Conservation (phyloP, 495 filamentous ascomycete genomes). For the Hypoxylon intermedium region DNA sequence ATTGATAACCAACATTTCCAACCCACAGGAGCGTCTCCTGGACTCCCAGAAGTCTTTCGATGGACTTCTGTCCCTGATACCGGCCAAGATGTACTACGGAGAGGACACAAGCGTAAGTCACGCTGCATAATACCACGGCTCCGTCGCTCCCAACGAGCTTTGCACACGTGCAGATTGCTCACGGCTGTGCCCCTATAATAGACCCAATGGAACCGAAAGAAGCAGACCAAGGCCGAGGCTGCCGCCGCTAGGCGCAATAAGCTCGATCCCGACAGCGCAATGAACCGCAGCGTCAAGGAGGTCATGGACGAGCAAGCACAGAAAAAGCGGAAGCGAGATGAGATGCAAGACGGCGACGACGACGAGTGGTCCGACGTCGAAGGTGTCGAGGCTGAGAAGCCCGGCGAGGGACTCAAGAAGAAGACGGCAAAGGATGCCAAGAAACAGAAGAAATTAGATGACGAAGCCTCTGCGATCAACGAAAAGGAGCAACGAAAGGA, state of each 20-base stretch:
- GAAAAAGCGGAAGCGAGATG: slow-evolving; percentile 65
- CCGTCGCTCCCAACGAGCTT: neutral
- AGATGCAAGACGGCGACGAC: slow-evolving; percentile 46
- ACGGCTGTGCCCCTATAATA: slow-evolving; percentile 48
- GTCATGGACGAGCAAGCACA: slow-evolving; percentile 82
- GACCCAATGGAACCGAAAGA: slow-evolving; percentile 87
- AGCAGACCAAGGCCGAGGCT: slow-evolving; percentile 84
- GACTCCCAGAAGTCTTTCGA: slow-evolving; percentile 88
- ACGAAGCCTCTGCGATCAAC: slow-evolving; percentile 27
- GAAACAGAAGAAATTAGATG: slow-evolving; percentile 43
- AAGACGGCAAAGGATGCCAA: slow-evolving; percentile 50
- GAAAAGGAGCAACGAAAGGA: slow-evolving; percentile 42
- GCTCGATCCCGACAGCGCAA: slow-evolving; percentile 79
- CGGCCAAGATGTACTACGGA: slow-evolving; percentile 90
- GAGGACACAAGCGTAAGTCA: slow-evolving; percentile 83
- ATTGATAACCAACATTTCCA: slow-evolving; percentile 32
- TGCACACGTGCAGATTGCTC: slow-evolving; percentile 9
- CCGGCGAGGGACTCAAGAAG: slow-evolving; percentile 60
- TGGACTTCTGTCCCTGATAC: slow-evolving; percentile 88
- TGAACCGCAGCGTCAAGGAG: slow-evolving; percentile 78
- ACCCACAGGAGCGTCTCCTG: slow-evolving; percentile 77
- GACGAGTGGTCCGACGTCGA: slow-evolving; percentile 48
- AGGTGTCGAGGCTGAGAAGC: slow-evolving; percentile 60
- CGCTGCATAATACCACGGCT: neutral
- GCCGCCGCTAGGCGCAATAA: slow-evolving; percentile 79